These are phyloP conservation scores for Fusarium irregulare DNA, from an alignment of 2,329 filamentous ascomycete species.

Conservation along the genomic window DNA sequence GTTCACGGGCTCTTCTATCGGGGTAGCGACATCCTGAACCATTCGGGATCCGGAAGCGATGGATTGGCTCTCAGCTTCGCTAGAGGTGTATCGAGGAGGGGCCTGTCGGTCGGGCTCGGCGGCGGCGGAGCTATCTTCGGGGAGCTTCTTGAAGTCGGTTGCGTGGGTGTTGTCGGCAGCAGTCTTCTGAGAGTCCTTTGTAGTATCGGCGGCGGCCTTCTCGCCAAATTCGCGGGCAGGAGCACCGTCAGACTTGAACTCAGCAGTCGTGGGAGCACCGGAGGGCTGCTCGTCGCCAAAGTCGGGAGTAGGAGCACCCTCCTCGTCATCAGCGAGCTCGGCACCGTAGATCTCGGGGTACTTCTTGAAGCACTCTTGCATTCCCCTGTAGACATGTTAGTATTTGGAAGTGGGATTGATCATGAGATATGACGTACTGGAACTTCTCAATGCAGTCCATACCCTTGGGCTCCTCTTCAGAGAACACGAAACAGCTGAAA, in stretches of 20 bases:
- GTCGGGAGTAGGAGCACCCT: slow-evolving; percentile 48
- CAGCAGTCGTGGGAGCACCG: slow-evolving; percentile 7
- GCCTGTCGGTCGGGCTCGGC: slow-evolving; percentile 2
- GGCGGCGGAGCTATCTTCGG: background rate
- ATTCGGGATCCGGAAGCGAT: slow-evolving; percentile 8
- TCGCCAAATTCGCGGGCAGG: background rate
- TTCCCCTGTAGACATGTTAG: slow-evolving; percentile 70
- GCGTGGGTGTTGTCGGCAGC: background rate
- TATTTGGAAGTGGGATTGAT: background rate
- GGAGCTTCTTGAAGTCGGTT: background rate
- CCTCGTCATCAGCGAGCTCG: slow-evolving; percentile 83
- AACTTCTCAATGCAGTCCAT: slow-evolving; percentile 98
- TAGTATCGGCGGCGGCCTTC: background rate
- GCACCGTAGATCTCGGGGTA: slow-evolving; percentile 94
- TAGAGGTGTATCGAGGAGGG: background rate
- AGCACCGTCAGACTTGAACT: slow-evolving; percentile 2
- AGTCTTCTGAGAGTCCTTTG: background rate
- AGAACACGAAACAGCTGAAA: slow-evolving; percentile 99
- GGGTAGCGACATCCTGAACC: slow-evolving; percentile 27
- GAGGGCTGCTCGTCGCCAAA: slow-evolving; percentile 47
- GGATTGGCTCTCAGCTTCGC: slow-evolving; percentile 7
- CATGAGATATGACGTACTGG: slow-evolving; percentile 71
- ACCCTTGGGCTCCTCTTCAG: slow-evolving; percentile 93
- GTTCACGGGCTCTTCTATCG: slow-evolving; percentile 26
- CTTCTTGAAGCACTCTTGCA: slow-evolving; percentile 96